Evolutionary conservation across 2,329 filamentous ascomycete species (phyloP).

Genomic region (Myriosclerotinia scirpicola): DNA sequence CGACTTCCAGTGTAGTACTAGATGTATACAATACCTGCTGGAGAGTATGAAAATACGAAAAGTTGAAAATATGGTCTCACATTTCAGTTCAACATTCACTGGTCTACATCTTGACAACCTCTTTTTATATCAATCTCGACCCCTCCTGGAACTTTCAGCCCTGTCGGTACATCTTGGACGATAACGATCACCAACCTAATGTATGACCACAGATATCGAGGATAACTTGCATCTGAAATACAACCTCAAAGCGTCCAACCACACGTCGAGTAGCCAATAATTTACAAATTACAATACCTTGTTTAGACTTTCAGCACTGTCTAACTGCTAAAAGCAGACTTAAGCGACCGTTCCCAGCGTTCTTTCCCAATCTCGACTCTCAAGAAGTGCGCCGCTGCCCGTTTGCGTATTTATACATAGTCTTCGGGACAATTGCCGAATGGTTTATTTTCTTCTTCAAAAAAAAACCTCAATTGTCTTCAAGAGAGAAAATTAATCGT

Average conservation of each 20-base stretch:
- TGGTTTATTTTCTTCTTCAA: background rate
- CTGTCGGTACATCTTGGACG: conserved; percentile 1
- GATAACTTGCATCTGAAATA: background rate
- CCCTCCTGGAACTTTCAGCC: background rate
- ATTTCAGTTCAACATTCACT: background rate
- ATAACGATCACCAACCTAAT: background rate
- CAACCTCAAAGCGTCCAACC: conserved; percentile 1
- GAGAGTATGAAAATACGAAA: too few relatives aligned
- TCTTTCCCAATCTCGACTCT: background rate
- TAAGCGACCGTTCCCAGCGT: background rate
- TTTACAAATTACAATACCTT: background rate
- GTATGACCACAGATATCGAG: background rate
- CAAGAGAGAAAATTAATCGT: background rate
- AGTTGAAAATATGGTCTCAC: too few relatives aligned
- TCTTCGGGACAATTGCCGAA: background rate
- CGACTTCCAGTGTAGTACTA: background rate
- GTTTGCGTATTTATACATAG: conserved; percentile 3
- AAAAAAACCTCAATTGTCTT: background rate
- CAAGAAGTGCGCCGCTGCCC: background rate
- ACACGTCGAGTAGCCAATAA: background rate
- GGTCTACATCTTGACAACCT: background rate
- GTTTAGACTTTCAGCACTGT: background rate
- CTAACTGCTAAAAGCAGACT: background rate
- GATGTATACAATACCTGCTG: background rate
- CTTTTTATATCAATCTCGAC: background rate